phyloP scores from a whole-genome alignment of 108 stramenopile species.

The Skeletonema grethae region DNA sequence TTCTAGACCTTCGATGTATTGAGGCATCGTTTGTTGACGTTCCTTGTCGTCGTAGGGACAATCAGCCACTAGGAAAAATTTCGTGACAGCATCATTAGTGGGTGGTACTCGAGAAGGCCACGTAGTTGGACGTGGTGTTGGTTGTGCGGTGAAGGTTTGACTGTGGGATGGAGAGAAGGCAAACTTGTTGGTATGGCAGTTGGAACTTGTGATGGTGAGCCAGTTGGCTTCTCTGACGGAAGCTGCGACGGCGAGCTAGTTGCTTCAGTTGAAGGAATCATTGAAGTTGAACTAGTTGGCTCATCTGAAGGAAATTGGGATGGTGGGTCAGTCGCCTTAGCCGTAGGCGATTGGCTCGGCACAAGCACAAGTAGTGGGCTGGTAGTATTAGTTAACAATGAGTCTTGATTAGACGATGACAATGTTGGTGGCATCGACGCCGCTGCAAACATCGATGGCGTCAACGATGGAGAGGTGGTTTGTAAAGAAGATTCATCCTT shows the following conservation, averaged over 20 bases:
- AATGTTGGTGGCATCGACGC: too few species aligned
- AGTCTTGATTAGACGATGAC: too few species aligned
- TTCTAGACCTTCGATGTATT: constrained; percentile 45
- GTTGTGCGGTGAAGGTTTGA: not conserved
- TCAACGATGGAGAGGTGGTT: too few species aligned
- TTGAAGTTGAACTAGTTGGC: not conserved
- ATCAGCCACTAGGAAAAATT: constrained; percentile 55
- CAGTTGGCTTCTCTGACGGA: not conserved
- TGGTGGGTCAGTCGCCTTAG: not conserved
- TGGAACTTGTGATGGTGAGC: not conserved
- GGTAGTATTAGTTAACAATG: too few species aligned
- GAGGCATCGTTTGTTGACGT: constrained; percentile 43
- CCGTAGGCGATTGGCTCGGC: not conserved
- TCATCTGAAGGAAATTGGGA: not conserved
- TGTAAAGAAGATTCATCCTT: too few species aligned
- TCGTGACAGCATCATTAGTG: constrained; percentile 17
- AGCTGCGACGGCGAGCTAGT: not conserved
- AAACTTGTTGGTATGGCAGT: not conserved
- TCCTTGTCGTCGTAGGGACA: constrained; percentile 47
- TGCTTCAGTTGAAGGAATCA: not conserved
- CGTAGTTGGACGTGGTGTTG: not conserved
- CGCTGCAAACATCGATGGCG: too few species aligned
- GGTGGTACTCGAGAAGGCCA: not conserved
- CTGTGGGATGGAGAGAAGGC: too few species aligned
- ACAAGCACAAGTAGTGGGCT: too few species aligned